Evolutionary conservation across 768 basidiomycete genomes (phyloP).

Genomic region (Phanerochaete sordida): DNA sequence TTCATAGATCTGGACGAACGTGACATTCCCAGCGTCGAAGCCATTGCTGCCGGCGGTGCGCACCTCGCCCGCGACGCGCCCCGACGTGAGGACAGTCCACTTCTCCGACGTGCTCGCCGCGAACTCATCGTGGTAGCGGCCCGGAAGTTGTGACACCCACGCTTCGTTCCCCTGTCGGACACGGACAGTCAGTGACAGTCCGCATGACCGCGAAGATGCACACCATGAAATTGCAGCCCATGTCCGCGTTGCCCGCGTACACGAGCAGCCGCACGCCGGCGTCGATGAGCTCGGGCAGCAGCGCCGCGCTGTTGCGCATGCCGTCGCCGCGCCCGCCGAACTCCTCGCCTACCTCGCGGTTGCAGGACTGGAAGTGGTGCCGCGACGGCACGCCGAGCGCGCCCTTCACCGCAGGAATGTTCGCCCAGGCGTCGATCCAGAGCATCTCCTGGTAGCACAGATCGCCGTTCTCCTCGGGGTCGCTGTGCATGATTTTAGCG

Average conservation of each 20-base stretch:
- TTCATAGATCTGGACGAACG: conserved; percentile 73
- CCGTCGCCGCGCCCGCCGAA: conserved; percentile 81
- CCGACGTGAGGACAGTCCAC: conserved; percentile 53
- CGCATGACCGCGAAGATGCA: too few species aligned
- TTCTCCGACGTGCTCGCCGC: conserved; percentile 40
- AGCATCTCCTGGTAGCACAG: conserved; percentile 77
- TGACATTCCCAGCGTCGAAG: conserved; percentile 75
- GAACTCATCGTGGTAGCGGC: conserved; percentile 62
- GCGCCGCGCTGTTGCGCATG: conserved; percentile 74
- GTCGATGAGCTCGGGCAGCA: conserved; percentile 79
- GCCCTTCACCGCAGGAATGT: conserved; percentile 71
- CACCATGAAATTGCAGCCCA: conserved; percentile 86
- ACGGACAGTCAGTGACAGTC: too few species aligned
- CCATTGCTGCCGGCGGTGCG: conserved; percentile 65
- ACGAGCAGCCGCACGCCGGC: conserved; percentile 81
- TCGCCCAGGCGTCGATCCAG: conserved; percentile 91
- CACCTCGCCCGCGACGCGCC: conserved; percentile 62
- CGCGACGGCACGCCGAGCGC: conserved; percentile 70
- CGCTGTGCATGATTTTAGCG: conserved; percentile 29
- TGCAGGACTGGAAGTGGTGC: conserved; percentile 66
- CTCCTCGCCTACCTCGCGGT: conserved; percentile 74
- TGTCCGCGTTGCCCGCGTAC: conserved; percentile 89
- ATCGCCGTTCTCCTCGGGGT: conserved; percentile 63
- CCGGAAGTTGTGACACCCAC: conserved; percentile 67
- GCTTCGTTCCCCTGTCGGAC: conserved; percentile 62